A percentile compares a stretch with the other conserved stretches of the same genome.
Conservation (phyloP, 768 basidiomycete genomes). For the Leccinum boreale region DNA sequence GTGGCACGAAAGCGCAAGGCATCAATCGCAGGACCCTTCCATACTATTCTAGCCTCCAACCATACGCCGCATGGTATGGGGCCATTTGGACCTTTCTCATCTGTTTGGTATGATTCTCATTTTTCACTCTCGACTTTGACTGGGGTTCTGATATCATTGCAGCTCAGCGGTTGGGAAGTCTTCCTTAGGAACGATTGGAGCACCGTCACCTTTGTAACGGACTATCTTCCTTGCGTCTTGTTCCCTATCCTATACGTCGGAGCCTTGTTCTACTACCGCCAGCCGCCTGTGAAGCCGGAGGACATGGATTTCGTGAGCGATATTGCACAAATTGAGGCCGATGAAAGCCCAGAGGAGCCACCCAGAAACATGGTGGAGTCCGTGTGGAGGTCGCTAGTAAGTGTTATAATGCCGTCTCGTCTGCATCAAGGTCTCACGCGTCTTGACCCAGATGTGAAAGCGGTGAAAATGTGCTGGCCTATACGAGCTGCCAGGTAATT, state of each 20-base stretch:
- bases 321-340: constrained; percentile 67
- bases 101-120: constrained; percentile 51
- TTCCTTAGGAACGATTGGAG: constrained; percentile 55
- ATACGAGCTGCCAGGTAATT: neutral
- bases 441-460: constrained; percentile 20
- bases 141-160: constrained; percentile 29
- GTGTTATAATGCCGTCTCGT: constrained; percentile 21
- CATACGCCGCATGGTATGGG: constrained; percentile 65
- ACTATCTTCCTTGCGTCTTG: constrained; percentile 66
- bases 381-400: constrained; percentile 79
- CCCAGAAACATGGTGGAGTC: constrained; percentile 66
- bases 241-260: constrained; percentile 75
- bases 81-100: constrained; percentile 39
- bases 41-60: constrained; percentile 63
- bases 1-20: constrained; percentile 80
- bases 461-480: neutral
- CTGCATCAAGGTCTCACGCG: neutral
- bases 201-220: constrained; percentile 73
- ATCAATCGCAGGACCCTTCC: constrained; percentile 70
- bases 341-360: constrained; percentile 65
- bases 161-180: constrained; percentile 50
- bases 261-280: constrained; percentile 45
- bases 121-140: neutral
- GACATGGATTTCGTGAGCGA: constrained; percentile 87
- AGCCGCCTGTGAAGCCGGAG: constrained; percentile 31